These are phyloP conservation scores for Cladosporium sp. DNA, from an alignment of 2,329 filamentous ascomycete genomes.

Conservation along the genomic window DNA sequence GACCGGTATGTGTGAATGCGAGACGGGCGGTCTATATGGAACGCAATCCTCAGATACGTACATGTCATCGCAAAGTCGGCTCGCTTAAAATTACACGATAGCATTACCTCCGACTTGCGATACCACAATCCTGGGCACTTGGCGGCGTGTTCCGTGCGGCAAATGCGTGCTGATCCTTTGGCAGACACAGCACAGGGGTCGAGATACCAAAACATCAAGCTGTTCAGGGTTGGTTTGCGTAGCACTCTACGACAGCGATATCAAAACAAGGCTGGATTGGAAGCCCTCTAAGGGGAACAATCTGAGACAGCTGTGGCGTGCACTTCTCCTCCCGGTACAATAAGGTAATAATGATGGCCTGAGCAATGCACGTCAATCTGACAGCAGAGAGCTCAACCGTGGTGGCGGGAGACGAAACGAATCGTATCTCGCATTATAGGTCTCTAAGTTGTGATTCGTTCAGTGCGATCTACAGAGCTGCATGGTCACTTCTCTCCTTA, in stretches of 20 bases:
- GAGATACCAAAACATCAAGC: background rate
- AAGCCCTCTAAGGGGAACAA: background rate
- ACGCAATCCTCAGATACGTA: too few species aligned
- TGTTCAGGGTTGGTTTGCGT: background rate
- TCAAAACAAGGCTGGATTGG: background rate
- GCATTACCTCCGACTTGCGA: background rate
- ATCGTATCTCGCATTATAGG: background rate
- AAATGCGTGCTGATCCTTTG: background rate
- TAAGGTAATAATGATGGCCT: background rate
- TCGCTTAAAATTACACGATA: background rate
- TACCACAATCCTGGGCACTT: background rate
- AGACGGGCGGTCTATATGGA: too few species aligned
- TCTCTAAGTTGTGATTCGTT: background rate
- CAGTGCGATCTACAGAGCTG: constrained; percentile 4
- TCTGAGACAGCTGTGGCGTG: background rate
- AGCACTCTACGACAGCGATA: background rate
- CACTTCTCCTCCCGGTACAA: background rate
- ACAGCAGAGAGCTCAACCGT: background rate
- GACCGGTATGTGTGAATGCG: too few species aligned
- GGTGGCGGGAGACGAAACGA: background rate
- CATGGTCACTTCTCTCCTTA: background rate
- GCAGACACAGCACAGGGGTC: background rate
- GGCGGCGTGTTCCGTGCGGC: background rate
- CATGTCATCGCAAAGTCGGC: background rate
- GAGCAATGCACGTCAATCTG: background rate